Base-by-base conservation (phyloP, 2,329 filamentous ascomycete species). In the Xylariaceae sp. region DNA sequence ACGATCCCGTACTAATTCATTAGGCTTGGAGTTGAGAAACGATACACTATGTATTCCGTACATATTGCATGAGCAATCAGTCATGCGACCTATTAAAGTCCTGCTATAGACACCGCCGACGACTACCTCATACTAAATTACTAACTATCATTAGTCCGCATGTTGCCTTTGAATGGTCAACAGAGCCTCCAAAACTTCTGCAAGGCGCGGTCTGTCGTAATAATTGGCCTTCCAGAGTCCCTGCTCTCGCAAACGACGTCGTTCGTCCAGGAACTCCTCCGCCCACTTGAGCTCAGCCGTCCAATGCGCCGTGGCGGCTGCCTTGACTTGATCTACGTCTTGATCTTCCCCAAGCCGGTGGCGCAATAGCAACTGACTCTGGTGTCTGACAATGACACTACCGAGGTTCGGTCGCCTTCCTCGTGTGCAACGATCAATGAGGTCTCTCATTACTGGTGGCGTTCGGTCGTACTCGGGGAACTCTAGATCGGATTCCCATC, bases 391-490 rank as follows among this genome's bases (percentile, higher is more conserved):
- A 39, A 84, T 74, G 53, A 75, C 63, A 48, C 69, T 75, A 64
- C 77, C 78, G 55, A 84, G 71, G 5, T 75, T 76, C 1, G 70
- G 66, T 51, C 78, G 74, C 55, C 78, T 74, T 15, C 81, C 82
- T 13, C 73, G 70, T 0, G 82, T 84, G 64, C 82, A 85, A 18
- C 73, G 71, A 61, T 81, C 76, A 56, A 85, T 81, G 50, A 84
- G 74, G 5, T 66, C 65, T 35, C 77, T 74, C 55, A 85, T 71
- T 35, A 70, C 71, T 13, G 64, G 67, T 1, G 81, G 82, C 4
- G 82, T 83, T 35, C 70, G 71, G 11, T 67, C 66, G 67, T 80
- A 85, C 7, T 74, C 72, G 0, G 83, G 83, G 57, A 86, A 86
- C 68, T 83, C 81, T 10, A 82, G 72, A 13, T 78, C 73, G 1